phyloP scores from a whole-genome alignment of 148 eudicot genomes.

The Rhododendron vialii region DNA sequence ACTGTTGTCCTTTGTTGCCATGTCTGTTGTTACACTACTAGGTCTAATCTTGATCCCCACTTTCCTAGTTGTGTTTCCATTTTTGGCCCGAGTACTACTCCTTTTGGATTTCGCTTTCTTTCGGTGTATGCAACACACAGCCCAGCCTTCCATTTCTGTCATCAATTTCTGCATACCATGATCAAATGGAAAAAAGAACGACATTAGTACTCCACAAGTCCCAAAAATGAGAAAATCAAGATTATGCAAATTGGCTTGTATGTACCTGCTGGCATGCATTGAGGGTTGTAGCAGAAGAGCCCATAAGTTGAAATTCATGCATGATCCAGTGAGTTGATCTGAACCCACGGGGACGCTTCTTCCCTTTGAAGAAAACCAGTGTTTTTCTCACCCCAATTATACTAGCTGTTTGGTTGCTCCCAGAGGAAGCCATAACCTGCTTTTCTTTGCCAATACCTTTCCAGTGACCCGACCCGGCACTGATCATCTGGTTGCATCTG shows the following conservation, averaged over 20 bases:
- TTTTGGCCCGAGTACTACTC: not conserved
- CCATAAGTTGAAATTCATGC: slow-evolving; percentile 35
- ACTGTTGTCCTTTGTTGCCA: not conserved
- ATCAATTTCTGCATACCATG: slow-evolving; percentile 12
- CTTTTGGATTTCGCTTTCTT: slow-evolving; percentile 22
- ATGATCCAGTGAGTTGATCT: slow-evolving; percentile 38
- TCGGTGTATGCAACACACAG: slow-evolving; percentile 32
- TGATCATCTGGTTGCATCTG: slow-evolving; percentile 9
- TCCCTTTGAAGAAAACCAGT: slow-evolving; percentile 23
- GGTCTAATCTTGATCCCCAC: not conserved
- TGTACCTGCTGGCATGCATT: slow-evolving; percentile 17
- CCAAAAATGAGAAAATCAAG: too few species aligned
- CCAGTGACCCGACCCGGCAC: slow-evolving; percentile 42
- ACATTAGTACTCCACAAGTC: not conserved
- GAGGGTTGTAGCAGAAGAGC: slow-evolving; percentile 8
- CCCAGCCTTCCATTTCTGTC: slow-evolving; percentile 34
- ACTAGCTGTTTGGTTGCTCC: slow-evolving; percentile 10
- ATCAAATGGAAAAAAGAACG: not conserved
- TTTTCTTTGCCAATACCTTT: slow-evolving; percentile 29
- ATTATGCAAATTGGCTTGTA: not conserved
- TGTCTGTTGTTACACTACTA: not conserved
- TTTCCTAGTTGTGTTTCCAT: not conserved
- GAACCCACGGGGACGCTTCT: not conserved
- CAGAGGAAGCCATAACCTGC: slow-evolving; percentile 17
- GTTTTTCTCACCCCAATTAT: slow-evolving; percentile 32